Conservation (phyloP, 2,329 filamentous ascomycete species). For the Beauveria bassiana region DNA sequence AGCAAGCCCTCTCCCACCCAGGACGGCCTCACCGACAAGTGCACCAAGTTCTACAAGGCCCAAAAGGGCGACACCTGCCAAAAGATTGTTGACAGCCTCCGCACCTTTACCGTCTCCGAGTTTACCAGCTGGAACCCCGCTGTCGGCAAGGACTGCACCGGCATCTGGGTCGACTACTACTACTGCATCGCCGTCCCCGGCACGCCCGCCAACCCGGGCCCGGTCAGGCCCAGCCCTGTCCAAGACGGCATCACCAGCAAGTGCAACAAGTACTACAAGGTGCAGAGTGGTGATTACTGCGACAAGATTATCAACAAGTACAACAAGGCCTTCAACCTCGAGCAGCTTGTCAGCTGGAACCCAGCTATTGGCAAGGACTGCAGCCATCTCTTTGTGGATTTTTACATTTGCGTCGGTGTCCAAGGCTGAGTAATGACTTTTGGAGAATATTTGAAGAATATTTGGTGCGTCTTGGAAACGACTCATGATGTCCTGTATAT, state of each 20-base stretch:
- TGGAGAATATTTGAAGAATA: neutral
- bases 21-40: slow-evolving; percentile 1
- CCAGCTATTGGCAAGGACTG: slow-evolving; percentile 7
- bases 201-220: slow-evolving; percentile 7
- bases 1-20: slow-evolving; percentile 11
- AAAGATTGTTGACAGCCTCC: slow-evolving; percentile 18
- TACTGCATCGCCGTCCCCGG: slow-evolving; percentile 11
- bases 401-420: slow-evolving; percentile 11
- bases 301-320: slow-evolving; percentile 11
- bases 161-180: slow-evolving; percentile 10
- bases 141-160: slow-evolving; percentile 9
- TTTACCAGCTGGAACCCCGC: slow-evolving; percentile 11
- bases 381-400: slow-evolving; percentile 8
- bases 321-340: slow-evolving; percentile 8
- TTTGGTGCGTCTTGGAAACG: neutral
- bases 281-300: slow-evolving; percentile 14
- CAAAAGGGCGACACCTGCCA: slow-evolving; percentile 20
- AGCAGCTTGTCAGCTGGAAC: slow-evolving; percentile 10
- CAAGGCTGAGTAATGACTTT: neutral
- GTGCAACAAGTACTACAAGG: slow-evolving; percentile 14
- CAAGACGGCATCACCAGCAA: slow-evolving; percentile 6
- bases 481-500: slow-evolving; percentile 6
- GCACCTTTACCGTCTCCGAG: slow-evolving; percentile 17
- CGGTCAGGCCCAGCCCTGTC: neutral
- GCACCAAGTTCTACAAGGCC: slow-evolving; percentile 13